A percentile compares a stretch with the other conserved stretches of the same genome.
phyloP scores from a whole-genome alignment of 1,139 yeast genomes.

The Taphrina wiesneri region DNA sequence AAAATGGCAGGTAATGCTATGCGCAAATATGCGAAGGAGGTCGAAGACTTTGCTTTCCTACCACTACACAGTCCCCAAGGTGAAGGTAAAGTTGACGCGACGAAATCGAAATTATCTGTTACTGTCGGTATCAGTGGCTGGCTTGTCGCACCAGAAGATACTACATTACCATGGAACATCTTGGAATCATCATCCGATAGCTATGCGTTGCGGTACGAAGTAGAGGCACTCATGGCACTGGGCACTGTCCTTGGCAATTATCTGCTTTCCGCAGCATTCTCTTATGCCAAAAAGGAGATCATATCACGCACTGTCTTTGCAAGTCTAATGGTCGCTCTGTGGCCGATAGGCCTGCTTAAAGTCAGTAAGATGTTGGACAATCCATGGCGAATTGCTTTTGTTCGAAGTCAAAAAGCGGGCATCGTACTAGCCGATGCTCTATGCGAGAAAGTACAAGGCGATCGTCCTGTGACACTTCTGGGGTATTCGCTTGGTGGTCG shows the following conservation, averaged over 20 bases:
- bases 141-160: slow-evolving; percentile 96
- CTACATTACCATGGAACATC: slow-evolving; percentile 92
- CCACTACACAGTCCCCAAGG: slow-evolving; percentile 68
- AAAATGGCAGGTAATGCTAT: slow-evolving; percentile 84
- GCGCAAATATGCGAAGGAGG: slow-evolving; percentile 83
- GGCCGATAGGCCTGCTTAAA: slow-evolving; percentile 89
- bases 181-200: slow-evolving; percentile 79
- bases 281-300: slow-evolving; percentile 34
- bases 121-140: slow-evolving; percentile 62
- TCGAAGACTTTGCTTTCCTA: slow-evolving; percentile 85
- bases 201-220: slow-evolving; percentile 86
- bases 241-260: slow-evolving; percentile 92
- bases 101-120: slow-evolving; percentile 74
- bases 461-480: slow-evolving; percentile 87
- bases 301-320: slow-evolving; percentile 75
- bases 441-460: slow-evolving; percentile 83
- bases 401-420: slow-evolving; percentile 60
- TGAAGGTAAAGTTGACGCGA: background rate
- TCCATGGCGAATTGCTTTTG: slow-evolving; percentile 97
- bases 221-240: slow-evolving; percentile 91
- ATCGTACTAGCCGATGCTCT: slow-evolving; percentile 82
- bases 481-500: slow-evolving; percentile 96
- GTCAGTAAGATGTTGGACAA: slow-evolving; percentile 86
- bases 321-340: slow-evolving; percentile 86
- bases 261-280: slow-evolving; percentile 63